A percentile compares a stretch with the other conserved stretches of the same genome.
Conservation (phyloP, 164 flowering plant species). For the Amborella trichopoda region DNA sequence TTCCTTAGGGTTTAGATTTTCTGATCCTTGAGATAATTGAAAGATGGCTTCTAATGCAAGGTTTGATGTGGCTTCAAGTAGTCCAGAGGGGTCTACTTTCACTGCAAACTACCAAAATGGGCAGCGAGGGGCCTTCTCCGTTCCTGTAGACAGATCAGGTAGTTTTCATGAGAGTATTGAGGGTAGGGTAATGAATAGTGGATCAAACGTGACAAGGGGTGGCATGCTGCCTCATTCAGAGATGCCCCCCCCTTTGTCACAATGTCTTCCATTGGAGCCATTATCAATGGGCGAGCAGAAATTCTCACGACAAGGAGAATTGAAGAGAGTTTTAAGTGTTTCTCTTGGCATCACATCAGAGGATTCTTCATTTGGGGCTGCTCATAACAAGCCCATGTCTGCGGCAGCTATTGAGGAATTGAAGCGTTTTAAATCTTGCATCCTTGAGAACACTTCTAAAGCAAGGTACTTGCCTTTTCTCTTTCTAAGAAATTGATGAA, state of each 20-base stretch:
- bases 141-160: conserved; percentile 52
- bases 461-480: conserved; percentile 21
- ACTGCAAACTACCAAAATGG: conserved; percentile 42
- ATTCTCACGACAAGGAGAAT: conserved; percentile 34
- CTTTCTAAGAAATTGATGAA: background rate
- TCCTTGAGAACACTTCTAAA: conserved; percentile 27
- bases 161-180: conserved; percentile 58
- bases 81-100: conserved; percentile 41
- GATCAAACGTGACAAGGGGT: conserved; percentile 28
- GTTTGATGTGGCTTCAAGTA: conserved; percentile 39
- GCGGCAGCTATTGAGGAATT: conserved; percentile 35
- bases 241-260: conserved; percentile 33
- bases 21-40: too few relatives aligned
- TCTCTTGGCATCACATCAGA: conserved; percentile 31
- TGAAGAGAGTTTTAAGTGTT: conserved; percentile 34
- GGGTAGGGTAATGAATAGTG: conserved; percentile 21
- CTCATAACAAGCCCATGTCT: conserved; percentile 27
- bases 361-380: conserved; percentile 38
- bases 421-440: conserved; percentile 34
- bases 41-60: conserved; percentile 55
- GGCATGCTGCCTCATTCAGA: conserved; percentile 47
- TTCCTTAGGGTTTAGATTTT: too few relatives aligned
- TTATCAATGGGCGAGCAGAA: conserved; percentile 42
- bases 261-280: conserved; percentile 47
- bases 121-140: conserved; percentile 32